A percentile compares a stretch with the other conserved stretches of the same genome.
phyloP scores from a whole-genome alignment of 345 rosid genomes.

The Carallia pectinifolia region DNA sequence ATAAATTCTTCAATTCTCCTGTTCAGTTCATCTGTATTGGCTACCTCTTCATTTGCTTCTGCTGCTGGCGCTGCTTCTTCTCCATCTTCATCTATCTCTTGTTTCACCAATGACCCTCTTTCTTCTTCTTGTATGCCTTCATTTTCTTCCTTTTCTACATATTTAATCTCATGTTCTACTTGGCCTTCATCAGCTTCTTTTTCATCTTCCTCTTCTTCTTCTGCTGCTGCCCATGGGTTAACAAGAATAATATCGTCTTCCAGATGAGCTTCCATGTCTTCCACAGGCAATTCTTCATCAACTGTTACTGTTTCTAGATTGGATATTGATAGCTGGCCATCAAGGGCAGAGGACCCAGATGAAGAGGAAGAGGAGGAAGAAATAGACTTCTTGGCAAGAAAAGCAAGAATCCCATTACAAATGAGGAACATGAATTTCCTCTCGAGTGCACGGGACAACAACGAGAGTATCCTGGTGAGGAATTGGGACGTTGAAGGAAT shows the following conservation, averaged over 20 bases:
- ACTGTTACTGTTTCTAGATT: neutral
- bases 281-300: neutral
- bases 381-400: conserved; percentile 35
- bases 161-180: neutral
- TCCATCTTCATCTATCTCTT: conserved; percentile 14
- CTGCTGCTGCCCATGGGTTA: neutral
- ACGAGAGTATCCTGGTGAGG: conserved; percentile 37
- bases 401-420: conserved; percentile 55
- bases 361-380: conserved; percentile 11
- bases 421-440: conserved; percentile 56
- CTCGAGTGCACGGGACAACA: conserved; percentile 36
- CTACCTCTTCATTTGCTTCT: conserved; percentile 20
- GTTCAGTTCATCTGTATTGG: conserved; percentile 48
- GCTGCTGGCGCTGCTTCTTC: neutral
- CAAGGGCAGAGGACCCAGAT: neutral
- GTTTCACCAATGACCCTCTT: neutral
- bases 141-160: conserved; percentile 13
- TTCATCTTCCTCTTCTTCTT: conserved; percentile 10
- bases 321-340: neutral
- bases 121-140: conserved; percentile 11
- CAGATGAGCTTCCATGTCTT: neutral
- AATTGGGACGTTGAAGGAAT: conserved; percentile 32
- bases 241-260: conserved; percentile 1
- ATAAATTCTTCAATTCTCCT: conserved; percentile 56
- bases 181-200: conserved; percentile 4